phyloP scores from a whole-genome alignment of 768 basidiomycete genomes.

The Udeniomyces megalosporus region DNA sequence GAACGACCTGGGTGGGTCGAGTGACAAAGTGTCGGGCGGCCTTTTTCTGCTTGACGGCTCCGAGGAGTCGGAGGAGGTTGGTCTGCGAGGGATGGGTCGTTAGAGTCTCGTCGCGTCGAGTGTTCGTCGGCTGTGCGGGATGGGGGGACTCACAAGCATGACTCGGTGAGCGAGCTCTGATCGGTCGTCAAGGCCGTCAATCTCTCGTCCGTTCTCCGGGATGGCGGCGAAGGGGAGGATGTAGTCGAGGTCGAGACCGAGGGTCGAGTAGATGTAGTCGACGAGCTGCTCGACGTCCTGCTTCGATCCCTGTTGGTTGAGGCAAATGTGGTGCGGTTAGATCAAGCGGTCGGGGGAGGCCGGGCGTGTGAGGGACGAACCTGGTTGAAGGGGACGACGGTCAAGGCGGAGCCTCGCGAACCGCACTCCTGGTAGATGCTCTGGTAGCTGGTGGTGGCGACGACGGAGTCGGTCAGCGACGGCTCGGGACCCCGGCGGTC shows the following conservation, averaged over 20 bases:
- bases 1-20: conserved; percentile 92
- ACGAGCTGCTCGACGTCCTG: conserved; percentile 96
- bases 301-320: conserved; percentile 52
- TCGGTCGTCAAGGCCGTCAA: conserved; percentile 89
- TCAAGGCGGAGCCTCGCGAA: conserved; percentile 85
- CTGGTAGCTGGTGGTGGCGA: conserved; percentile 46
- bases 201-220: conserved; percentile 96
- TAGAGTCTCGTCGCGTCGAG: too few relatives aligned
- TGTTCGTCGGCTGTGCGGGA: too few relatives aligned
- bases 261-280: conserved; percentile 91
- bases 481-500: neutral
- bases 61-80: conserved; percentile 86
- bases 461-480: neutral
- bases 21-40: conserved; percentile 89
- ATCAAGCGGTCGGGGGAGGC: too few relatives aligned
- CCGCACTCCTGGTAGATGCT: conserved; percentile 91
- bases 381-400: conserved; percentile 98
- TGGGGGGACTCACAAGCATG: conserved; percentile 52
- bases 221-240: conserved; percentile 97
- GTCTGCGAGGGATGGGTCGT: conserved; percentile 31
- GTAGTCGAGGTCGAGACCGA: conserved; percentile 94
- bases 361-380: conserved; percentile 15
- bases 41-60: conserved; percentile 96
- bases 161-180: conserved; percentile 96
- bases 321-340: too few relatives aligned